Evolutionary conservation across 495 filamentous ascomycete species (phyloP).

Genomic region (Extremus antarcticus): DNA sequence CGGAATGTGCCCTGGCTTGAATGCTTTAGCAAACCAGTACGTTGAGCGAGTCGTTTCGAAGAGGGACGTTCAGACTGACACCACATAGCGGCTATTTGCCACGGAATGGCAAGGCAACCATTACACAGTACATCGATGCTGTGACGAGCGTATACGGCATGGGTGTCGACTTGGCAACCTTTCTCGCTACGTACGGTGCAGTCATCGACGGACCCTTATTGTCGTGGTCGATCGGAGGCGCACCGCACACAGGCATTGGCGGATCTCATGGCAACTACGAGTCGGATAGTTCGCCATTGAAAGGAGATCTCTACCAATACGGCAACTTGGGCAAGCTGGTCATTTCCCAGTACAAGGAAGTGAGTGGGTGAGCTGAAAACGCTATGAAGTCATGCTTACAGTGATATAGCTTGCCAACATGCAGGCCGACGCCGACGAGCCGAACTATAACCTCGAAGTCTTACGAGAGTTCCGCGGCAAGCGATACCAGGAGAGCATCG

Average conservation of each 20-base stretch:
- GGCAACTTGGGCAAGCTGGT: conserved; percentile 21
- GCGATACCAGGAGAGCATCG: conserved; percentile 25
- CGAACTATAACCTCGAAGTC: conserved; percentile 25
- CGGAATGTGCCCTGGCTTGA: conserved; percentile 33
- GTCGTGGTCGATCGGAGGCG: conserved; percentile 25
- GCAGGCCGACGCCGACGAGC: conserved; percentile 24
- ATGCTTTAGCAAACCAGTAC: conserved; percentile 38
- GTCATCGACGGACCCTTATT: conserved; percentile 39
- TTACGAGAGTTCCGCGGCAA: conserved; percentile 22
- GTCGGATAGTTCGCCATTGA: conserved; percentile 44
- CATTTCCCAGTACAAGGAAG: not conserved
- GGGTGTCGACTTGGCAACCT: conserved; percentile 36
- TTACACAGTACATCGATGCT: conserved; percentile 30
- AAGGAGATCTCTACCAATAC: conserved; percentile 34
- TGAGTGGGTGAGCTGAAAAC: no score
- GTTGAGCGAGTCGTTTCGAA: not conserved
- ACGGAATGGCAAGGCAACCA: conserved; percentile 38
- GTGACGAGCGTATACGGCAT: conserved; percentile 18
- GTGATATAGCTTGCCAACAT: conserved; percentile 24
- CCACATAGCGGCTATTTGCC: conserved; percentile 45
- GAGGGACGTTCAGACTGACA: not conserved
- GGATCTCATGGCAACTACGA: conserved; percentile 49
- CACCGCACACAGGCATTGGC: conserved; percentile 36
- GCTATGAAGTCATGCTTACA: not conserved
- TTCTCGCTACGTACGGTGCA: conserved; percentile 42